phyloP scores from a whole-genome alignment of 371 early-diverging fungal species.

The Amoeboaphelidium protococcarum region DNA sequence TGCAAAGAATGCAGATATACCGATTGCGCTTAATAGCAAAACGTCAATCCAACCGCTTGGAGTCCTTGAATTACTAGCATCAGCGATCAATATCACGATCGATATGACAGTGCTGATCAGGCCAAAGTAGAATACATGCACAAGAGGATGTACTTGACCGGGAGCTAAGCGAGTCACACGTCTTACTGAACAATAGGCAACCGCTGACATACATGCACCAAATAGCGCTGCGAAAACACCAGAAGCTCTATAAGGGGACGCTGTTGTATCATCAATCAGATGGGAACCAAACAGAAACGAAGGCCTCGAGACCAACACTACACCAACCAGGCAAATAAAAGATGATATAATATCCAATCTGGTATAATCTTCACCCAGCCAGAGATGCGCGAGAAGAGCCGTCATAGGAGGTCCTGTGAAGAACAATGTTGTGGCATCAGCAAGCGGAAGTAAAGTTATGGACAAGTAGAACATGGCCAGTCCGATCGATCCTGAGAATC shows the following conservation, averaged over 20 bases:
- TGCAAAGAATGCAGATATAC: conserved; percentile 29
- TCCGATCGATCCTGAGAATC: conserved; percentile 31
- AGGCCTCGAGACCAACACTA: conserved; percentile 34
- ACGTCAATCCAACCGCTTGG: conserved; percentile 9
- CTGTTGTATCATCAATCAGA: not conserved
- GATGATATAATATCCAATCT: conserved; percentile 24
- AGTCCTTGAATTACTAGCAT: conserved; percentile 9
- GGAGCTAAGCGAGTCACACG: conserved; percentile 26
- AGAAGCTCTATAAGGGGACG: conserved; percentile 6
- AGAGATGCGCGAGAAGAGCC: conserved; percentile 27
- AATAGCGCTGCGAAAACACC: conserved; percentile 18
- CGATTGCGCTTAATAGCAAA: conserved; percentile 14
- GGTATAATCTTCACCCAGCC: conserved; percentile 35
- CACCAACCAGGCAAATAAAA: conserved; percentile 27
- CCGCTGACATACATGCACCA: conserved; percentile 29
- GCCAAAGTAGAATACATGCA: conserved; percentile 47
- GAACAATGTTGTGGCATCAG: conserved; percentile 39
- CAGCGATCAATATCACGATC: conserved; percentile 39
- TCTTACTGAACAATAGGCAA: conserved; percentile 41
- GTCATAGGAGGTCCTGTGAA: conserved; percentile 50
- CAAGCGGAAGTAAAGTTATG: conserved; percentile 30
- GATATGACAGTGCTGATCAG: conserved; percentile 23
- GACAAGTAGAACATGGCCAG: conserved; percentile 41
- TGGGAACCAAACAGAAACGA: conserved; percentile 20
- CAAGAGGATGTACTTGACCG: conserved; percentile 29